Evolutionary conservation across 768 basidiomycete species (phyloP).

Genomic region (Mycena capillaripes): DNA sequence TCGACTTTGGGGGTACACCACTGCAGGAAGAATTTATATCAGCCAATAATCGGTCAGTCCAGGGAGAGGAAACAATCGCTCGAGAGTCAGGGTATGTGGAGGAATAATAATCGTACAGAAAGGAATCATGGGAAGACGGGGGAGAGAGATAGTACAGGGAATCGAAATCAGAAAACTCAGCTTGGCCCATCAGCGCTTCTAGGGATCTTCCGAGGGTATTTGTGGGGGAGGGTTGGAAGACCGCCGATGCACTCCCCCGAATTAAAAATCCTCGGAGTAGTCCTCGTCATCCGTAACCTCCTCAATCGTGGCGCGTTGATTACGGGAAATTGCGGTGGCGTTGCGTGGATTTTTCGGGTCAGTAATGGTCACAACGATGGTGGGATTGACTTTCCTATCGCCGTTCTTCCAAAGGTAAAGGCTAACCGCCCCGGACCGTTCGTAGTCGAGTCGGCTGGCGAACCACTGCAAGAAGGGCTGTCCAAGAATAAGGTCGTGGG

Average conservation of each 20-base stretch:
- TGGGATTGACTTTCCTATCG: not conserved
- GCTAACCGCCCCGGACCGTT: not conserved
- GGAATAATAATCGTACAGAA: conserved; percentile 2
- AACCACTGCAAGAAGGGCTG: conserved; percentile 28
- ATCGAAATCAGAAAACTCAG: conserved; percentile 32
- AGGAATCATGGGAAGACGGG: not conserved
- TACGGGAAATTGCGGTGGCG: not conserved
- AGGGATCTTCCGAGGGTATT: conserved; percentile 35
- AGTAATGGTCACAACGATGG: conserved; percentile 20
- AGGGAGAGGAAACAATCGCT: conserved; percentile 3
- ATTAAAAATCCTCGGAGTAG: conserved; percentile 28
- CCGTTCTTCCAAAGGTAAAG: conserved; percentile 21
- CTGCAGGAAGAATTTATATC: not conserved
- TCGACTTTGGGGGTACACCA: not conserved
- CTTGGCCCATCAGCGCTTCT: conserved; percentile 34
- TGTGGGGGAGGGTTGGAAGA: conserved; percentile 23
- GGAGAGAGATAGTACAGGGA: conserved; percentile 30
- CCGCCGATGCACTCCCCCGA: not conserved
- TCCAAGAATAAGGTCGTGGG: conserved; percentile 21
- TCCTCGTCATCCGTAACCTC: conserved; percentile 4
- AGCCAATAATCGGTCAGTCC: conserved; percentile 15
- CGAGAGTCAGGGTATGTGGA: not conserved
- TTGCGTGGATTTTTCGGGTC: conserved; percentile 12
- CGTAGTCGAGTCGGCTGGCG: conserved; percentile 14
- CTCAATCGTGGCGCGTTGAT: not conserved